A percentile compares a stretch with the other conserved stretches of the same genome.
Evolutionary conservation across 2,329 filamentous ascomycete genomes (phyloP).

Genomic region (Aureobasidium sp.): DNA sequence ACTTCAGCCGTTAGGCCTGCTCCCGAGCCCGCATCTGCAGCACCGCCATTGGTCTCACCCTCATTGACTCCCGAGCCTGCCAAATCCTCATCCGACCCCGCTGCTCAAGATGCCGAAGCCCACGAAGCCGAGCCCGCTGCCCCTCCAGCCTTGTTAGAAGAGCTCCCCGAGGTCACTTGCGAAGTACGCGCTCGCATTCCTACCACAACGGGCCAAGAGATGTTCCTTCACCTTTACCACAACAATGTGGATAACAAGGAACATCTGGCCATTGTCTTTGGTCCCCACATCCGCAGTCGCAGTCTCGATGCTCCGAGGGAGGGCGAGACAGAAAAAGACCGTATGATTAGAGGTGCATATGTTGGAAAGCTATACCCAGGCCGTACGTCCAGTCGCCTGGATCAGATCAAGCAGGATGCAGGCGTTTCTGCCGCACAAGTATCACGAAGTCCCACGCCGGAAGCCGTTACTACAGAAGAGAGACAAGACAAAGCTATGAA

Average conservation of each 20-base stretch:
- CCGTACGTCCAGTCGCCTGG: constrained; percentile 64
- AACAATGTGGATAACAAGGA: constrained; percentile 94
- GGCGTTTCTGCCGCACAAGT: constrained; percentile 20
- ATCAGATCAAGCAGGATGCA: constrained; percentile 39
- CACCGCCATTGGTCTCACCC: constrained; percentile 41
- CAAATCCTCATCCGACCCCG: constrained; percentile 27
- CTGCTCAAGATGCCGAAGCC: constrained; percentile 9
- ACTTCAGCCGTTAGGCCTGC: constrained; percentile 12
- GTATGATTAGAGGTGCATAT: constrained; percentile 93
- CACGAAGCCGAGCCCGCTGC: constrained; percentile 31
- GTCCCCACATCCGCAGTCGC: constrained; percentile 68
- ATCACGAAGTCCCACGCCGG: constrained; percentile 5
- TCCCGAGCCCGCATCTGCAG: constrained; percentile 21
- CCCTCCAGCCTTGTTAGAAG: constrained; percentile 65
- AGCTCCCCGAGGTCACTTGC: constrained; percentile 80
- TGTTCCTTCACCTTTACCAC: constrained; percentile 92
- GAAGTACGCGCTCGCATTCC: constrained; percentile 92
- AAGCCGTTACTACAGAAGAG: neutral
- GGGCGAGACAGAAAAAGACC: constrained; percentile 78
- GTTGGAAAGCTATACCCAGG: constrained; percentile 81
- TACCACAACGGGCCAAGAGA: constrained; percentile 83
- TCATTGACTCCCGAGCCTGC: constrained; percentile 34
- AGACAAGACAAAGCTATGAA: constrained; percentile 2
- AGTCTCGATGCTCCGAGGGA: constrained; percentile 62
- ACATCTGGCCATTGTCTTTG: constrained; percentile 95